Evolutionary conservation across 257 asterid species (phyloP).

Genomic region (Pogostemon cablin): DNA sequence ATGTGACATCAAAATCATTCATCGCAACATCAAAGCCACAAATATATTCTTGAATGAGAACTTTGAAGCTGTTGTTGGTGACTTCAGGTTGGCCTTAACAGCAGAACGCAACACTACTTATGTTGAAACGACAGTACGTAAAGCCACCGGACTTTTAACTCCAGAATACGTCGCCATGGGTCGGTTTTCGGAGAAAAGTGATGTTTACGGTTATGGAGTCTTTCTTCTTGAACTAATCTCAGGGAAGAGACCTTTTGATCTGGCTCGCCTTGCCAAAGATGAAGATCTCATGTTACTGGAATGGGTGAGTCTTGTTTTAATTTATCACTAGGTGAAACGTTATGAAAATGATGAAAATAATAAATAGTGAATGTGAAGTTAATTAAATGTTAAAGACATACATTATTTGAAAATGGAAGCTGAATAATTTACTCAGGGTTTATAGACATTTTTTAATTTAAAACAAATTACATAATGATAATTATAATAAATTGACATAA

Average conservation of each 20-base stretch:
- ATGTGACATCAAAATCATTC: neutral
- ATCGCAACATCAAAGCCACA: conserved; percentile 7
- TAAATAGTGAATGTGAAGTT: too few species aligned
- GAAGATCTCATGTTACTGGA: neutral
- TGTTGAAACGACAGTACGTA: neutral
- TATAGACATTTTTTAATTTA: too few species aligned
- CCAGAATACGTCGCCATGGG: too few species aligned
- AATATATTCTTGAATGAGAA: conserved; percentile 15
- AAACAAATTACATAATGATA: too few species aligned
- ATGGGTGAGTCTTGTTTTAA: conserved; percentile 2
- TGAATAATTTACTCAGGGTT: too few species aligned
- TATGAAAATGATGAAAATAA: too few species aligned
- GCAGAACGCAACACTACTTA: neutral
- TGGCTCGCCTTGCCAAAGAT: neutral
- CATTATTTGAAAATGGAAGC: too few species aligned
- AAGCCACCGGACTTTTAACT: too few species aligned
- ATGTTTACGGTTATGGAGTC: conserved; percentile 23
- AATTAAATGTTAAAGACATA: too few species aligned
- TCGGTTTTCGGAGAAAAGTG: conserved; percentile 16
- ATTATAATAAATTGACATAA: too few species aligned
- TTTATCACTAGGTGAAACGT: too few species aligned
- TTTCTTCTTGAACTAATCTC: conserved; percentile 35
- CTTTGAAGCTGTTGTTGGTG: neutral
- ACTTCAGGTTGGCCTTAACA: neutral
- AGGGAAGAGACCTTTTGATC: conserved; percentile 1